Percentiles rank a stretch among this genome's conserved stretches.
Evolutionary conservation across 2,329 filamentous ascomycete genomes (phyloP).

Genomic region (Tolypocladium cylindrosporum): DNA sequence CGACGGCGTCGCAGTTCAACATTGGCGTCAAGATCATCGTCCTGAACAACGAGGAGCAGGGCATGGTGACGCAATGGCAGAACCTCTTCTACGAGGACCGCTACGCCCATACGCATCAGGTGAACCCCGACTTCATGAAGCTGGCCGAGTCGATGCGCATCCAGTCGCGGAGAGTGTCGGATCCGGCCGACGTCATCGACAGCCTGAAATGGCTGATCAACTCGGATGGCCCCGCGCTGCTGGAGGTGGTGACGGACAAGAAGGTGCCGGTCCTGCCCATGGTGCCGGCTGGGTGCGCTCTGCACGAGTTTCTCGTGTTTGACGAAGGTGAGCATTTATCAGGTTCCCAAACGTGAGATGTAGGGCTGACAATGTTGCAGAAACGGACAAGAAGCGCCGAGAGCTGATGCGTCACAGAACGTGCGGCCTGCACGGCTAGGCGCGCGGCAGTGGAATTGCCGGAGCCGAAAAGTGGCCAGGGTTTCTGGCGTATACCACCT

Average conservation of each 20-base stretch:
- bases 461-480: constrained; percentile 16
- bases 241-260: constrained; percentile 87
- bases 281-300: constrained; percentile 77
- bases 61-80: constrained; percentile 99
- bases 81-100: constrained; percentile 94
- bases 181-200: constrained; percentile 67
- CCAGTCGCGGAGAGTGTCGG: constrained; percentile 59
- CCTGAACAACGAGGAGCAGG: constrained; percentile 94
- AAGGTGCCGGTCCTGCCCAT: constrained; percentile 95
- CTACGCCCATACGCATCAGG: constrained; percentile 85
- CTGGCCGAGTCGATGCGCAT: constrained; percentile 86
- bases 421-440: constrained; percentile 33
- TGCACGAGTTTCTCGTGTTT: constrained; percentile 74
- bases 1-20: constrained; percentile 88
- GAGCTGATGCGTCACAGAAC: constrained; percentile 58
- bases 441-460: background rate
- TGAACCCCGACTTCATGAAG: constrained; percentile 93
- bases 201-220: constrained; percentile 83
- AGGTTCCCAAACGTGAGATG: background rate
- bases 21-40: constrained; percentile 94
- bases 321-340: constrained; percentile 20
- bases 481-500: background rate
- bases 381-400: constrained; percentile 57
- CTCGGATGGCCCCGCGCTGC: constrained; percentile 78
- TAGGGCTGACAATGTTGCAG: constrained; percentile 34